Base-by-base conservation (phyloP, 768 basidiomycete genomes). In the Rhodotorula sphaerocarpa region DNA sequence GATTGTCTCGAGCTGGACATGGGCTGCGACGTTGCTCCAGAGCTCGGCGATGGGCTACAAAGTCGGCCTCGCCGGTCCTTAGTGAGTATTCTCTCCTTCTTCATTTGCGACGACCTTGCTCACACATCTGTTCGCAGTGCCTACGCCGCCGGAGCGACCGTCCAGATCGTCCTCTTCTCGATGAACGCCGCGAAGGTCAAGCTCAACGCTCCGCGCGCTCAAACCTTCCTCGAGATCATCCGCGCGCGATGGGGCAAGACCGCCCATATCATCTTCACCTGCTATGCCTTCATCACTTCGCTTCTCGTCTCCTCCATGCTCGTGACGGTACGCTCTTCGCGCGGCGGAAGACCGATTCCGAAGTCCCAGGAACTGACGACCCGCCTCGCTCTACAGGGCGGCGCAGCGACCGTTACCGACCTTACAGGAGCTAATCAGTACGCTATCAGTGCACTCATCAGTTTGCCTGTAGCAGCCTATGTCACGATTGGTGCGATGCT, bases 111-210 rank as follows among this genome's bases (percentile, higher is more conserved):
- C 12, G 42, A 43, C 42, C 14, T 7, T 43, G 14, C 10, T 43
- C 15, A 21, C 42, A 12, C 6, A 6, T 9, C 6, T 43, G 14
- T 20, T 43, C 20, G 7, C 12, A 23, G 39, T 21, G 73, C 46
- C 64, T 56, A 63, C 54, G 60, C 57, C 27, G 55, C 86, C 34
- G 89, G 89, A n/a, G 90, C 88, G 21, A 86, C 85, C 0, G 83
- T 90, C 30, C 88, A 77, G 84, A 58, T 63, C 34, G n/a, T 95
- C 36, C 82, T 95, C 11, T 95, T 96, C 73, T 88, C 90, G 10
- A 82, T 83, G 81, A 65, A 63, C 48, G 87, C 90, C 0, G 87
- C 88, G n/a, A 95, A 93, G 74, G 81, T 93, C 63, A 95, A 96
- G 75, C 76, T 88, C 27, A 88, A 95, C 64, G 91, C 92, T 0